Evolutionary conservation across 2,329 filamentous ascomycete species (phyloP), one percentile per base, ranked within the genome.

Genomic region (Emericellopsis atlantica): DNA sequence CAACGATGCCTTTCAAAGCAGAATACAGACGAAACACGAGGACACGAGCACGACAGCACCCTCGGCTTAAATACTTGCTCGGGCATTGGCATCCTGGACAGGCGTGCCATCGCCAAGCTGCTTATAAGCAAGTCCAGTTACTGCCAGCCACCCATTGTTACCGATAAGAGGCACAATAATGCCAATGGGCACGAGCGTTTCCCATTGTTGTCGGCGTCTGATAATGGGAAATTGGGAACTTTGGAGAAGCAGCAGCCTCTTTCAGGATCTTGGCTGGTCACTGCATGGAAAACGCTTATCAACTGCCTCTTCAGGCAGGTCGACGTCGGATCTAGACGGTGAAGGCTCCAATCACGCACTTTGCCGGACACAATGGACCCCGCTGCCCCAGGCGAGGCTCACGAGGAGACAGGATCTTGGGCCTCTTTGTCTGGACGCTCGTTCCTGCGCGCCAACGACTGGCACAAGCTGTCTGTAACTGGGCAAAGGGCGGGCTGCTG

Each of bases 291-390:
- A 16, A 16, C 18, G 34, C 18, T 36, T 15, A 36, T 36, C 34
- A 36, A 41, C 35, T 42, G 16, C 40, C 31, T 42, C 35, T 38
- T 16, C 38, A 42, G 40, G 40, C 37, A 42, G 40, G 40, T 42
- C n/a, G 11, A 7, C 18, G 18, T 14, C 11, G 18, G n/a, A 36
- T 36, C 18, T 36, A 21, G 18, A 21, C 18, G 18, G 18, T 21
- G 18, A 21, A 21, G 18, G 5, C 5, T 21, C 18, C 18, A 21
- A 21, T 21, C 18, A 21, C 18, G 18, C 18, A 21, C 18, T 21
- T 21, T 21, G 18, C 18, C 18, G 18, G 18, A 21, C 18, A 21
- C 18, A 21, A 21, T 21, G 18, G 5, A 21, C 18, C 18, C 18
- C 18, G 5, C 18, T 21, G 18, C 5, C 18, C 18, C 3, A 21